These are phyloP conservation scores for Phlebiopsis flavidoalba DNA, from an alignment of 768 basidiomycete genomes.

Conservation along the genomic window DNA sequence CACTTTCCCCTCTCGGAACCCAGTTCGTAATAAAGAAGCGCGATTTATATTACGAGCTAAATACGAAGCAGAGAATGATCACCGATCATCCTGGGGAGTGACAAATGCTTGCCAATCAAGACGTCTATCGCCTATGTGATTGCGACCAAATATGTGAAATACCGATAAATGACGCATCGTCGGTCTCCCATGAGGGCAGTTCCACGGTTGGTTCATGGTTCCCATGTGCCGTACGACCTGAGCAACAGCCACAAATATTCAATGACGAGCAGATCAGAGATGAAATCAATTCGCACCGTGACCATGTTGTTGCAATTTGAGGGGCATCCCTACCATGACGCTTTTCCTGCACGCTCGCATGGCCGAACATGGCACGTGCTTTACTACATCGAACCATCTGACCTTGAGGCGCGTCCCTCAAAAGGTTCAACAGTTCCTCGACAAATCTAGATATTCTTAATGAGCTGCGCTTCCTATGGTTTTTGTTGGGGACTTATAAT, in stretches of 20 bases:
- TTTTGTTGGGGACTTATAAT: neutral
- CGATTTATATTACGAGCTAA: slow-evolving; percentile 4
- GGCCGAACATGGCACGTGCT: slow-evolving; percentile 92
- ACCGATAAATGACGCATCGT: slow-evolving; percentile 74
- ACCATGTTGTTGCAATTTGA: slow-evolving; percentile 79
- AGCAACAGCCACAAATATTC: neutral
- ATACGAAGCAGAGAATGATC: slow-evolving; percentile 3
- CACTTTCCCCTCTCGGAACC: neutral
- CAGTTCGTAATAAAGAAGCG: neutral
- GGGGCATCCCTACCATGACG: slow-evolving; percentile 89
- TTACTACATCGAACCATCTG: slow-evolving; percentile 91
- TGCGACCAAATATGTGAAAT: slow-evolving; percentile 24
- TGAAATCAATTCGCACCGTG: slow-evolving; percentile 36
- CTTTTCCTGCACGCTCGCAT: slow-evolving; percentile 94
- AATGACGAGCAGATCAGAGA: neutral
- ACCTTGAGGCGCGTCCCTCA: slow-evolving; percentile 72
- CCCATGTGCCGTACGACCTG: slow-evolving; percentile 81
- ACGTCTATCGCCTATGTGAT: slow-evolving; percentile 1
- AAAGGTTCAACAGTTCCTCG: slow-evolving; percentile 85
- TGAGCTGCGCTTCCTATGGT: neutral
- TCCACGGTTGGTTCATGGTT: slow-evolving; percentile 82
- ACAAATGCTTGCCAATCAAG: slow-evolving; percentile 5
- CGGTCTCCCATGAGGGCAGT: slow-evolving; percentile 82
- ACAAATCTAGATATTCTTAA: slow-evolving; percentile 56
- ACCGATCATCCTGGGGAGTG: slow-evolving; percentile 3